Evolutionary conservation across 371 early-diverging fungal genomes (phyloP).

Genomic region (Lichtheimia ornata): DNA sequence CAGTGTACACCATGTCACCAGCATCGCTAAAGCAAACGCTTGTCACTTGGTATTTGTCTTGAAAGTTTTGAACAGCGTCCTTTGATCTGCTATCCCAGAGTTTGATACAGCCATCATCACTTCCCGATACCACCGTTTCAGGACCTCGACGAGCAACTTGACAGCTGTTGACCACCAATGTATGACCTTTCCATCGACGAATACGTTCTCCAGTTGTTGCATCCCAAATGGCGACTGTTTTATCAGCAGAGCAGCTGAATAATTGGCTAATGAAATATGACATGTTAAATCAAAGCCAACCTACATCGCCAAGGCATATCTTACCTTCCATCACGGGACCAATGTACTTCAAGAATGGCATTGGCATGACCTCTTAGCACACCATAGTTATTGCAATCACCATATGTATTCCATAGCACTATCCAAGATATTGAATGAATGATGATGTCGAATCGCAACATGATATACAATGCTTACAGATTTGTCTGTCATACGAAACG

Average conservation of each 20-base stretch:
- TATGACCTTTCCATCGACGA: constrained; percentile 77
- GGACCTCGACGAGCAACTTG: constrained; percentile 64
- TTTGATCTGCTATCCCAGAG: constrained; percentile 82
- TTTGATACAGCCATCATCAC: constrained; percentile 77
- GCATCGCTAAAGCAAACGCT: constrained; percentile 76
- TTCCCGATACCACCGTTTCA: constrained; percentile 72
- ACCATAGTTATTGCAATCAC: constrained; percentile 87
- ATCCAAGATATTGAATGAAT: constrained; percentile 1
- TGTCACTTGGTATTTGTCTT: constrained; percentile 78
- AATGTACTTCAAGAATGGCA: constrained; percentile 85
- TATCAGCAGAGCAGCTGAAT: constrained; percentile 76
- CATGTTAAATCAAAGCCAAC: not conserved
- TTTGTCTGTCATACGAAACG: constrained; percentile 78
- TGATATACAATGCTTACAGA: constrained; percentile 57
- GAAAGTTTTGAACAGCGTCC: constrained; percentile 71
- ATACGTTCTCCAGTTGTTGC: constrained; percentile 72
- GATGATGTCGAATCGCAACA: too few relatives aligned
- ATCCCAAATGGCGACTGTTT: constrained; percentile 81
- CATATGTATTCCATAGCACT: constrained; percentile 93
- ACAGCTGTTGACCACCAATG: constrained; percentile 73
- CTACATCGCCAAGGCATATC: not conserved
- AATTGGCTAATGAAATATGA: constrained; percentile 43
- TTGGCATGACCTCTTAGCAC: constrained; percentile 85
- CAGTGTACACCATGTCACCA: constrained; percentile 85
- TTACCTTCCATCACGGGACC: constrained; percentile 84